Base-by-base conservation (phyloP, 2,329 filamentous ascomycete species). In the Aspergillus sp. region DNA sequence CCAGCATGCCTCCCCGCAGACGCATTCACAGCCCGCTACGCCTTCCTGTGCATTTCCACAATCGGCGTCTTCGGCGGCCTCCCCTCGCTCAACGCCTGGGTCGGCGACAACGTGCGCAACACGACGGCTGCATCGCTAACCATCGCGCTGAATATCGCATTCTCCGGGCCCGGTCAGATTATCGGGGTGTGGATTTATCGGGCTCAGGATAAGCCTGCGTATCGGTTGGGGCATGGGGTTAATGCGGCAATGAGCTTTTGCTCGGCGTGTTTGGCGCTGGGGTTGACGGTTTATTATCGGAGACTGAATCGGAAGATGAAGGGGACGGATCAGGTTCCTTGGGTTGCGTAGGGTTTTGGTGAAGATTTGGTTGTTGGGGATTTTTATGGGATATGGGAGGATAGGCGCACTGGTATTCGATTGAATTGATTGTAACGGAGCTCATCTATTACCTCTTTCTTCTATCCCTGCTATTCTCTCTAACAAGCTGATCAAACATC, bases 131-230 rank as follows among this genome's bases (percentile, higher is more conserved):
- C 54, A 8, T 64, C 66, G 6, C 56, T 72, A 0, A 64, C 68
- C 11, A 69, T 63, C n/a, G 70, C 66, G 1, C 31, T 72, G 28
- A 72, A 72, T 38, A 67, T 72, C 38, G 66, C 69, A 2, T 68
- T 71, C 56, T 66, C 66, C 2, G 70, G 68, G 0, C 69, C 70
- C 2, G 70, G 71, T 4, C 70, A 72, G 52, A 72, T 72, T 19
- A 70, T 71, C 17, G 71, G 69, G 2, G 68, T 72, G 1, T 72
- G 70, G 70, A 72, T 72, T 22, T 72, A 72, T 23, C 64, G 50
- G 34, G n/a, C 41, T 2, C 50, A 62, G n/a, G 49, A 62, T 34
- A 56, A 31, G 3, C 60, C 55, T 3, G 43, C 41, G 2, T 62
- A 59, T 15, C 55, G 45, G 1, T 22, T 59, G n/a, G 60, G 55